phyloP scores from a whole-genome alignment of 352 stramenopile genomes.

The Phytopythium montanum region DNA sequence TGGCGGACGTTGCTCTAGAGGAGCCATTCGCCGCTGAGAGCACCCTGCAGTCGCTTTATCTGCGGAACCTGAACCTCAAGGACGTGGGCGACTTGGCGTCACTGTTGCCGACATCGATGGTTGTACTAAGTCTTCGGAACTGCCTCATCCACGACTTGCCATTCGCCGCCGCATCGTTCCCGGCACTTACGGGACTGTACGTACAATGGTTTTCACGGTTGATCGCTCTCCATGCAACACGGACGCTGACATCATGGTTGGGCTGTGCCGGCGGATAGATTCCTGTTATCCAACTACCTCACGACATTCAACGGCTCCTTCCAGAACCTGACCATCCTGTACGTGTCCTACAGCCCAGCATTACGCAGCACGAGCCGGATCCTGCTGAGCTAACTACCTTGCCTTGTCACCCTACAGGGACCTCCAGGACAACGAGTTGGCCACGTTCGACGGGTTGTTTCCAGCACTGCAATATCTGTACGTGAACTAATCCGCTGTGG shows the following conservation, averaged over 20 bases:
- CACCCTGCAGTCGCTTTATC: conserved; percentile 11
- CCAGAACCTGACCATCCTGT: neutral
- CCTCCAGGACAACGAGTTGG: neutral
- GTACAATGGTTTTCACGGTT: neutral
- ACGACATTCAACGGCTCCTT: conserved; percentile 5
- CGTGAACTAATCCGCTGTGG: no score
- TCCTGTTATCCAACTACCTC: conserved; percentile 3
- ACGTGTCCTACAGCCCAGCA: neutral
- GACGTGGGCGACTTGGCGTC: neutral
- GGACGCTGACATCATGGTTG: neutral
- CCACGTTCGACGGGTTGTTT: no score
- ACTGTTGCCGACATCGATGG: neutral
- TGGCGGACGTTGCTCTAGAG: conserved; percentile 14
- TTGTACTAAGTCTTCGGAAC: neutral
- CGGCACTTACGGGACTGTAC: neutral
- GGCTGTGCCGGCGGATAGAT: neutral
- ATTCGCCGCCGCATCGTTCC: neutral
- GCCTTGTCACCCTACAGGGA: neutral
- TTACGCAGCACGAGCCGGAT: no score
- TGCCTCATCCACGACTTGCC: neutral
- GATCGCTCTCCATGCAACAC: neutral
- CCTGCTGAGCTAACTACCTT: neutral
- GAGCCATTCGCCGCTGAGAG: conserved; percentile 13
- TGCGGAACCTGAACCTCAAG: conserved; percentile 16
- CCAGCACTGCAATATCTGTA: no score